Evolutionary conservation across 345 rosid genomes (phyloP).

Genomic region (Eucalyptus erythrocorys): DNA sequence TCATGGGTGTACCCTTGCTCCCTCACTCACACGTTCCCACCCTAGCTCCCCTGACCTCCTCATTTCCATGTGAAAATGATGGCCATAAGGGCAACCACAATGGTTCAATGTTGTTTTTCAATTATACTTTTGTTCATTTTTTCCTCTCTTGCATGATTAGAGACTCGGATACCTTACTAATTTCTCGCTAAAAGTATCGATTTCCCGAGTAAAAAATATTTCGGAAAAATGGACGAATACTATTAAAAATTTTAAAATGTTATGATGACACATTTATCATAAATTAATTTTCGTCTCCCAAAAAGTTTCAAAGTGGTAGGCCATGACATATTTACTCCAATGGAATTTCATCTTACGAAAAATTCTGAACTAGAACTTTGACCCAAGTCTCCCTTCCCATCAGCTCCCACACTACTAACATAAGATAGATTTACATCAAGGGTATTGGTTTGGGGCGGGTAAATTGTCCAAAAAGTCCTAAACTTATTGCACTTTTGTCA

Average conservation of each 20-base stretch:
- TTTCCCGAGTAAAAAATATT: not conserved
- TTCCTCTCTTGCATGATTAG: not conserved
- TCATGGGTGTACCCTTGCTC: too few relatives aligned
- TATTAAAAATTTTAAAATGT: not conserved
- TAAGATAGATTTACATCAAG: not conserved
- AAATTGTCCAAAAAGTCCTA: fast-evolving
- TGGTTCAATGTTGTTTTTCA: not conserved
- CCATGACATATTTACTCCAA: not conserved
- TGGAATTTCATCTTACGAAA: not conserved
- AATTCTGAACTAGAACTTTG: not conserved
- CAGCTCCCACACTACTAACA: not conserved
- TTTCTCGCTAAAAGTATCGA: not conserved
- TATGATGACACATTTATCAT: not conserved
- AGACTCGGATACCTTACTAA: not conserved
- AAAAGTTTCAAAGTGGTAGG: not conserved
- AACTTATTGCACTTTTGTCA: too few relatives aligned
- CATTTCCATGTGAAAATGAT: too few relatives aligned
- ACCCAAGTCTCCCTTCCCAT: not conserved
- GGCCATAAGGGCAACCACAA: not conserved
- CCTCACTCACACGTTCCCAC: too few relatives aligned
- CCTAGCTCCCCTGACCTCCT: too few relatives aligned
- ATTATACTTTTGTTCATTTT: not conserved
- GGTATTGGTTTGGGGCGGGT: fast-evolving
- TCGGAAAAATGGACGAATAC: not conserved
- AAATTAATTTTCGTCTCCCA: fast-evolving